A percentile compares a stretch with the other conserved stretches of the same genome.
Conservation (phyloP, 352 stramenopile genomes). For the Aphanomyces invadans region DNA sequence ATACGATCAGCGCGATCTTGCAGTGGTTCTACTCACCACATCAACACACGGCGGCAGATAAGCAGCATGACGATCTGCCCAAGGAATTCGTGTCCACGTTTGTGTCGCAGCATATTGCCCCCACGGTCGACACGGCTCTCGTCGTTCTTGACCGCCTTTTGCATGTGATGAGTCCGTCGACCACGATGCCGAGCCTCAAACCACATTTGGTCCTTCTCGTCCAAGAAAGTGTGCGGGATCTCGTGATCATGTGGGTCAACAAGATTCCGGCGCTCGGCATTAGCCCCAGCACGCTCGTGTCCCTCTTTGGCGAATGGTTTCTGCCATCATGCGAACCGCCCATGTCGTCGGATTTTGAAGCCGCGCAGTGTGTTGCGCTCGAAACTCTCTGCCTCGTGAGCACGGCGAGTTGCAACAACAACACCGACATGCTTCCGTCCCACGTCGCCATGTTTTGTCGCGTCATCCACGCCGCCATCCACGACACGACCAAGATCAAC, state of each 20-base stretch:
- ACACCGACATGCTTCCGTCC: slow-evolving; percentile 47
- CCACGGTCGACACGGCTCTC: slow-evolving; percentile 52
- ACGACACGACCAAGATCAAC: slow-evolving; percentile 8
- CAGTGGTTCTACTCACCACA: slow-evolving; percentile 9
- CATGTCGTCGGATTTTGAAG: slow-evolving; percentile 57
- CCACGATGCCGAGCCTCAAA: slow-evolving; percentile 51
- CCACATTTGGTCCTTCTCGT: slow-evolving; percentile 61
- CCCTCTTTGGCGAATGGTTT: slow-evolving; percentile 83
- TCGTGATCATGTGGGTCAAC: slow-evolving; percentile 76
- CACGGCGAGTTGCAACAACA: slow-evolving; percentile 53
- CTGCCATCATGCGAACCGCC: slow-evolving; percentile 65
- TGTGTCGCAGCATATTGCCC: slow-evolving; percentile 48
- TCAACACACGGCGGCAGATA: background rate
- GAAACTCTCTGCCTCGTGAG: slow-evolving; percentile 74
- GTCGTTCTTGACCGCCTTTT: slow-evolving; percentile 71
- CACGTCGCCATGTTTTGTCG: slow-evolving; percentile 58
- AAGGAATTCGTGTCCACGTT: slow-evolving; percentile 4
- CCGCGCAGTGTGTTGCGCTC: slow-evolving; percentile 66
- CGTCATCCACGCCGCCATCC: slow-evolving; percentile 44
- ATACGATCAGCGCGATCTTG: background rate
- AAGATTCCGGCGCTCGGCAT: slow-evolving; percentile 44
- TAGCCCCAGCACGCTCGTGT: slow-evolving; percentile 70
- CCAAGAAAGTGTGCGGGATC: slow-evolving; percentile 64
- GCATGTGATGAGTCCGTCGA: slow-evolving; percentile 58
- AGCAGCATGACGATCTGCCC: background rate